These are phyloP conservation scores for Cladophialophora carrionii DNA, from an alignment of 2,329 filamentous ascomycete species.

Conservation along the genomic window DNA sequence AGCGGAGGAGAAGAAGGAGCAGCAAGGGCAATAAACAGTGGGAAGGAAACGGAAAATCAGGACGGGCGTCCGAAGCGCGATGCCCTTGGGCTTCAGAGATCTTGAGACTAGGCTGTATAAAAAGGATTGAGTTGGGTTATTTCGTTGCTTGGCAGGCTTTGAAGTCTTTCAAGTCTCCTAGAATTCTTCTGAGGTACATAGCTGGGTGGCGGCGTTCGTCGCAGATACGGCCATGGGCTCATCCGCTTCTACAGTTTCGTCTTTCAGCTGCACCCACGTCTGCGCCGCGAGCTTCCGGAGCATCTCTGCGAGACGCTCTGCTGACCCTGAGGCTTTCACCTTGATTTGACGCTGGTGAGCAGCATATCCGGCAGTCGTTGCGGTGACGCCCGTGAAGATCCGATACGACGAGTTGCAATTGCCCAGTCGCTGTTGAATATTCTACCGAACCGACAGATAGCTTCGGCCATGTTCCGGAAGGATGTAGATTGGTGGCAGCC, in stretches of 20 bases:
- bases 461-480: conserved; percentile 62
- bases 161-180: background rate
- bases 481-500: conserved; percentile 65
- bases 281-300: background rate
- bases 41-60: background rate
- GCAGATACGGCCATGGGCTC: background rate
- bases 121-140: background rate
- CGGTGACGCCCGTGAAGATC: conserved; percentile 13
- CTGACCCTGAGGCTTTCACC: conserved; percentile 14
- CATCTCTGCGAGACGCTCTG: conserved; percentile 13
- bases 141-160: background rate
- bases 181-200: background rate
- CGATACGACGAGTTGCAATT: conserved; percentile 16
- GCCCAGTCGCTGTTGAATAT: conserved; percentile 15
- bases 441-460: conserved; percentile 44
- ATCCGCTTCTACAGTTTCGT: conserved; percentile 3
- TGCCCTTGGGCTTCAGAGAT: background rate
- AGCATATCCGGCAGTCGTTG: background rate
- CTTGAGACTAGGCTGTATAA: background rate
- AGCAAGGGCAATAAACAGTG: background rate
- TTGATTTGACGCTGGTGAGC: conserved; percentile 11
- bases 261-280: conserved; percentile 5
- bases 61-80: background rate
- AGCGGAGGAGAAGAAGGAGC: conserved; percentile 6
- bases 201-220: background rate